Evolutionary conservation across 2,329 filamentous ascomycete species (phyloP).

Genomic region (Trichoderma semiorbis): DNA sequence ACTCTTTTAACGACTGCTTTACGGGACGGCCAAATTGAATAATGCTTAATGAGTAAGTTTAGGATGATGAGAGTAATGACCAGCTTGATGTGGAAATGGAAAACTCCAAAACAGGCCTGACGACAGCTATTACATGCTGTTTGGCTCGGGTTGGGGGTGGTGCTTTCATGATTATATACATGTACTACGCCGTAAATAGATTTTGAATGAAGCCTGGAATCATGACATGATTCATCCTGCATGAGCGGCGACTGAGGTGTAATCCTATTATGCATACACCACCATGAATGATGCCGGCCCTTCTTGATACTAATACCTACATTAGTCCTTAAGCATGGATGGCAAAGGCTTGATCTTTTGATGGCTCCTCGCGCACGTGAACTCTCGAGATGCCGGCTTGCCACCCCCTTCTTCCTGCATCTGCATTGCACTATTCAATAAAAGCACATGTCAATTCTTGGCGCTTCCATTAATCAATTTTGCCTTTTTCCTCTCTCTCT

Average conservation of each 20-base stretch:
- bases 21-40: neutral
- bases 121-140: neutral
- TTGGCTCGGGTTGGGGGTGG: neutral
- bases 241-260: neutral
- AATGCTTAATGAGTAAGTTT: neutral
- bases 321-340: neutral
- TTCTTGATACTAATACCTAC: neutral
- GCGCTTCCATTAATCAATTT: neutral
- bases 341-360: neutral
- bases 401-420: neutral
- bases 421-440: neutral
- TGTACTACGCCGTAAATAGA: neutral
- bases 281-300: neutral
- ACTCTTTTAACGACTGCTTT: conserved; percentile 26
- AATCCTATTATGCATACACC: neutral
- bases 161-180: neutral
- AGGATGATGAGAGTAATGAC: neutral
- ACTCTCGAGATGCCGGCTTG: neutral
- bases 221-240: neutral
- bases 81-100: neutral
- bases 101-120: neutral
- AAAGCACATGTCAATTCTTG: neutral
- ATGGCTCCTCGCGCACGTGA: neutral
- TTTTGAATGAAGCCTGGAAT: neutral
- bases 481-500: neutral